Conservation (phyloP, 2,329 filamentous ascomycete genomes). For the Aspergillus flavus region DNA sequence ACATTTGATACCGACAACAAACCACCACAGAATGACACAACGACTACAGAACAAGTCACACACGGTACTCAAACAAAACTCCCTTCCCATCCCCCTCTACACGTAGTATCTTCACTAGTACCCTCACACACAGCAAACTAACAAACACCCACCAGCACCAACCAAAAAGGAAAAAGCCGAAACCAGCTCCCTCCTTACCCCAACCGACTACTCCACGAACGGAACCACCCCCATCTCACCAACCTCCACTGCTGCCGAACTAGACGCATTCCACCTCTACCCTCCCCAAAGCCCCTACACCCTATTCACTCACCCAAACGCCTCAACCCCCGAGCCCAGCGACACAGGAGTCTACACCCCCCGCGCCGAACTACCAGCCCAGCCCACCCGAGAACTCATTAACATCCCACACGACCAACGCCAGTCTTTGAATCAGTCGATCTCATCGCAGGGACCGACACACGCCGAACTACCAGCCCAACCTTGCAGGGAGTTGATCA, state of each 20-base stretch:
- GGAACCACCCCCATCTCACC: neutral
- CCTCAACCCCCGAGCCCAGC: conserved; percentile 23
- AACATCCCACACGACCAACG: conserved; percentile 26
- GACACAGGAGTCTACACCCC: conserved; percentile 32
- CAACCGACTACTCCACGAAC: neutral
- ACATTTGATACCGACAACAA: neutral
- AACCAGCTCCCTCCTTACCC: neutral
- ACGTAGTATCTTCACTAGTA: no score
- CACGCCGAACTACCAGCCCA: neutral
- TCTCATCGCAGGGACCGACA: no score
- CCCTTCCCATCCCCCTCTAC: neutral
- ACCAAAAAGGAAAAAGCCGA: neutral
- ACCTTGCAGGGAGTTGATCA: neutral
- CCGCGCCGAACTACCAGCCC: conserved; percentile 29
- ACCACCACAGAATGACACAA: neutral
- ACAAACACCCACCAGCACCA: neutral
- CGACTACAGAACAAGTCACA: neutral
- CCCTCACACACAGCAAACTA: neutral
- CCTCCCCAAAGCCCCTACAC: neutral
- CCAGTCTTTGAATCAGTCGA: conserved; percentile 3
- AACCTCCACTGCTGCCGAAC: neutral
- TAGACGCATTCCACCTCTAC: neutral
- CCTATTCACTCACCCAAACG: neutral
- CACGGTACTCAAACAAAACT: neutral
- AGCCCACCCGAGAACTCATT: conserved; percentile 32